These are phyloP conservation scores for Lactifluus subvellereus DNA, from an alignment of 768 basidiomycete species.

Conservation along the genomic window DNA sequence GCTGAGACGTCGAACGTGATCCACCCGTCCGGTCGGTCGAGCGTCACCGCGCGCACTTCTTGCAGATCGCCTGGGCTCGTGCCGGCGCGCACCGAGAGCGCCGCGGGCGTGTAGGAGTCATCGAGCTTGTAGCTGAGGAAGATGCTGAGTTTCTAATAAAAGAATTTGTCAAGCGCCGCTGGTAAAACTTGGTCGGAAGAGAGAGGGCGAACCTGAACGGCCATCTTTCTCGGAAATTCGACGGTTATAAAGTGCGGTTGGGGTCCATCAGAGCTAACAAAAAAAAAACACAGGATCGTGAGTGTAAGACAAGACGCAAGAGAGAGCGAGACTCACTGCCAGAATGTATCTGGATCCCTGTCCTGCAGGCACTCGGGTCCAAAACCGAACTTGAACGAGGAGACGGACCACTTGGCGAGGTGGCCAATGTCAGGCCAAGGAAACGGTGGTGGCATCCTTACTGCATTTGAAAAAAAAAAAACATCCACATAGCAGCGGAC, in stretches of 20 bases:
- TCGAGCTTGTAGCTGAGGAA: constrained; percentile 76
- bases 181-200: neutral
- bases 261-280: constrained; percentile 77
- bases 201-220: constrained; percentile 60
- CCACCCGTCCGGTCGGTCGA: constrained; percentile 95
- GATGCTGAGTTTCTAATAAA: constrained; percentile 74
- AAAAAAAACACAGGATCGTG: neutral
- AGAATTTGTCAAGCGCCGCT: no score
- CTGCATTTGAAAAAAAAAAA: constrained; percentile 18
- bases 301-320: neutral
- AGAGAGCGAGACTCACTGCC: constrained; percentile 70
- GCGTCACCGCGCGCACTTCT: constrained; percentile 77
- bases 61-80: constrained; percentile 89
- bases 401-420: constrained; percentile 92
- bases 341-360: constrained; percentile 86
- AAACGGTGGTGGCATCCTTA: constrained; percentile 44
- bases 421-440: constrained; percentile 83
- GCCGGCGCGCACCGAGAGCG: constrained; percentile 85
- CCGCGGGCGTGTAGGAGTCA: constrained; percentile 96
- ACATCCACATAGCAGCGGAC: no score
- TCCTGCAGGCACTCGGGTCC: constrained; percentile 90
- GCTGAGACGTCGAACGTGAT: constrained; percentile 79
- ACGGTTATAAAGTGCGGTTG: constrained; percentile 96
- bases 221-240: constrained; percentile 86
- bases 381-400: constrained; percentile 94